Evolutionary conservation across 2,329 filamentous ascomycete genomes (phyloP).

Genomic region (Trichophyton benhamiae): DNA sequence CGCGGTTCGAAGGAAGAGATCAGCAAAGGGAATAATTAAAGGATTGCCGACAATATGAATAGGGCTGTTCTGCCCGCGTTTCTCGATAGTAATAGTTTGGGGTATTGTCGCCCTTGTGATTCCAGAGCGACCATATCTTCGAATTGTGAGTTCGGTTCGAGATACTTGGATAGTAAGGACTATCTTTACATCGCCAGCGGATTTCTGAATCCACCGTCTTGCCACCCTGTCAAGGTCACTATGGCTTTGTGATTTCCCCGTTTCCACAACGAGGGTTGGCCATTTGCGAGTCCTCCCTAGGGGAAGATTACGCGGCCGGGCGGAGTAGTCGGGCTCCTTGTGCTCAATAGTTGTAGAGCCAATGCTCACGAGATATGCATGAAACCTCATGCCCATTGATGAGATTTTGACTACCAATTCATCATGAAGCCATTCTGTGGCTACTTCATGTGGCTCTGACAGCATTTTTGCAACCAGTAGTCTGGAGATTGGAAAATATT

Average conservation of each 20-base stretch:
- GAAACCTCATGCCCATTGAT: not conserved
- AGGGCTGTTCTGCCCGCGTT: not conserved
- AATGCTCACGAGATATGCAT: not conserved
- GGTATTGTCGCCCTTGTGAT: not conserved
- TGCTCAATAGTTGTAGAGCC: not conserved
- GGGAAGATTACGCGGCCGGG: not conserved
- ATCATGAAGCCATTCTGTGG: not conserved
- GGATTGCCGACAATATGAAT: not conserved
- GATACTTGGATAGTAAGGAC: conserved; percentile 3
- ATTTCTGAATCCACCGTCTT: not conserved
- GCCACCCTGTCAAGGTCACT: not conserved
- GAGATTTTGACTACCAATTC: not conserved
- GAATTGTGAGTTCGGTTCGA: not conserved
- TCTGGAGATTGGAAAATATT: not conserved
- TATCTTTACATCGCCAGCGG: conserved; percentile 1
- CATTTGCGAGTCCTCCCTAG: not conserved
- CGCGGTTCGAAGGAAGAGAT: conserved; percentile 6
- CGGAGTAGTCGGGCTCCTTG: conserved; percentile 6
- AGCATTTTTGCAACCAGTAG: conserved; percentile 4
- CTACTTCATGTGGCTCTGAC: conserved; percentile 2
- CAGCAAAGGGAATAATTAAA: conserved; percentile 7
- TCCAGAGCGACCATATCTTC: not conserved
- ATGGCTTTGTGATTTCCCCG: not conserved
- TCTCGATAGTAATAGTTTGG: not conserved
- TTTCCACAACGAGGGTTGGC: conserved; percentile 6